phyloP scores from a whole-genome alignment of 306 rosid genomes.

The Malus sieversii region DNA sequence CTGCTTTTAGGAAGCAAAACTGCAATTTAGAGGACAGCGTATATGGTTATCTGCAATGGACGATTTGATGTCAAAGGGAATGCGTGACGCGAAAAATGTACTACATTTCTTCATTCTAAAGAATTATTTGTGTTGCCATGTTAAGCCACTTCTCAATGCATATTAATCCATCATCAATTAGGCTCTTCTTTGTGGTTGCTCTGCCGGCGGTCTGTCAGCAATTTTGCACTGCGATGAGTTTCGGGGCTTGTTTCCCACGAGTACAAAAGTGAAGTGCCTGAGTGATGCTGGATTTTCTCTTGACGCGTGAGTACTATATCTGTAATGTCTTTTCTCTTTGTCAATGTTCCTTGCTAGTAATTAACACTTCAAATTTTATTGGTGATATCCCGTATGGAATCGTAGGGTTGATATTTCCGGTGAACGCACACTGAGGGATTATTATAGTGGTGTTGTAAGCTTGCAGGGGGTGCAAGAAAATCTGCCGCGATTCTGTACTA shows the following conservation, averaged over 20 bases:
- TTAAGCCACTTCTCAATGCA: background rate
- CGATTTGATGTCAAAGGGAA: constrained; percentile 64
- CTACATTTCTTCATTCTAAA: background rate
- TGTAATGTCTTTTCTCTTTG: constrained; percentile 22
- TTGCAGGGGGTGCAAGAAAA: constrained; percentile 60
- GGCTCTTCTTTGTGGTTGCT: constrained; percentile 84
- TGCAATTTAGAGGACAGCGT: constrained; percentile 73
- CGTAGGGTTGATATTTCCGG: constrained; percentile 62
- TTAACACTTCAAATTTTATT: background rate
- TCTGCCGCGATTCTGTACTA: constrained; percentile 60
- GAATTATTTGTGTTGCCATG: background rate
- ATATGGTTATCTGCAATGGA: constrained; percentile 77
- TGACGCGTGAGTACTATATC: constrained; percentile 10
- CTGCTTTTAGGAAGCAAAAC: constrained; percentile 37
- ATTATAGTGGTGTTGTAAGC: constrained; percentile 61
- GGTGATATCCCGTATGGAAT: constrained; percentile 13
- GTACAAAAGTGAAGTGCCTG: constrained; percentile 71
- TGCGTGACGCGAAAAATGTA: constrained; percentile 52
- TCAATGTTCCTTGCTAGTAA: background rate
- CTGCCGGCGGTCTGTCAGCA: constrained; percentile 79
- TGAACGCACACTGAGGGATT: constrained; percentile 41
- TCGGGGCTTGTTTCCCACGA: constrained; percentile 39
- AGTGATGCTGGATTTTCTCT: constrained; percentile 83
- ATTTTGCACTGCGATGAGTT: constrained; percentile 79
- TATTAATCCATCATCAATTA: background rate